Base-by-base conservation (phyloP, 805 yeast genomes). In the Pichia manshurica region DNA sequence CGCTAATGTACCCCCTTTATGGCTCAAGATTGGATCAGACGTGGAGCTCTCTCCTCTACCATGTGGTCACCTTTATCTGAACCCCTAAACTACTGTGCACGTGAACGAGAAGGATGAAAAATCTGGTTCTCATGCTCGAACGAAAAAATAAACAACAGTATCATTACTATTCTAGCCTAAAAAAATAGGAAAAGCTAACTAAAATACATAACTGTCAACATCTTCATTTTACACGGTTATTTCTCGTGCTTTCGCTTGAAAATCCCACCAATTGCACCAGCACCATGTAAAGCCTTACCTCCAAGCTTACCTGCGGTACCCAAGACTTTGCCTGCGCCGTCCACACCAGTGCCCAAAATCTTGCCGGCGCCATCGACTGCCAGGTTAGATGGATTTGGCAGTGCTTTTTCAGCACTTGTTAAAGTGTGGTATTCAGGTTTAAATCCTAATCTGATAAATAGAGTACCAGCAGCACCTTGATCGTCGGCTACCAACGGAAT, bases 361-460 rank as follows among this genome's bases (percentile, higher is more conserved):
- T 67, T 72, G 17, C 73, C 76, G 4, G 76, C 75, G 34, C 77
- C 74, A 37, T 70, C 77, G 34, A 71, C 70, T 7, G 72, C 70
- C 41, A 66, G 40, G 57, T 68, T 52, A 53, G 67, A 54, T 56
- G 67, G 55, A 52, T 69, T 58, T 13, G 72, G 53, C 58, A 76
- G 45, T 43, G 59, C 58, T 50, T 77, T 74, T 44, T 69, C 72
- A 35, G 80, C 67, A 50, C 62, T 59, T 20, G 63, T 48, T 15
- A 58, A 13, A 2, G 67, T 62, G 15, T 88, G 73, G 58, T 84
- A 87, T 39, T 77, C 79, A 2, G 97, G 95, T 53, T 75, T 72
- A 70, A 88, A 89, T 3, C 74, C 62, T 47, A 84, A 69, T 44
- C 73, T 72, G 44, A 88, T 64, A 49, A 75, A 77, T 5, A 84